Evolutionary conservation across 148 eudicot species (phyloP).

Genomic region (Cornus kousa): DNA sequence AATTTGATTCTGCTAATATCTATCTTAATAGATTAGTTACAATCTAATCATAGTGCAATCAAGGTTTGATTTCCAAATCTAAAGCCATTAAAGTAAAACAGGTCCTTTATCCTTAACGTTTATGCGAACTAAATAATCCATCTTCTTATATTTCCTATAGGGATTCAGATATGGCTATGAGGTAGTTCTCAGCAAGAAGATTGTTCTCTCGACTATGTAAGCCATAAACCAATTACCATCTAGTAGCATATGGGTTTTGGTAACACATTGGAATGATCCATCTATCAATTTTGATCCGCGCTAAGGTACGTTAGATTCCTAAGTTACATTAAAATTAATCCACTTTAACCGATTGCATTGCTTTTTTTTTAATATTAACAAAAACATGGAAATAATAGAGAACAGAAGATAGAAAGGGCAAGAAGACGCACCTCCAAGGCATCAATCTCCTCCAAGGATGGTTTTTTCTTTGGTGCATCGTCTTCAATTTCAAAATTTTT

Average conservation of each 20-base stretch:
- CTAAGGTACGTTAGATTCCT: not conserved
- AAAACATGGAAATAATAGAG: not conserved
- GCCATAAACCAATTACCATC: not conserved
- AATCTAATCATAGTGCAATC: not conserved
- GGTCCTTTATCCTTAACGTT: too few relatives aligned
- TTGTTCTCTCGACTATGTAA: not conserved
- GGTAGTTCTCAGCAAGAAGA: not conserved
- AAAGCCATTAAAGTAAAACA: too few relatives aligned
- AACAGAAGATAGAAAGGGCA: slow-evolving; percentile 2
- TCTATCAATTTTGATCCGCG: not conserved
- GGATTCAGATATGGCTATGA: not conserved
- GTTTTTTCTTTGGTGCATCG: slow-evolving; percentile 80
- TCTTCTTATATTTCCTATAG: not conserved
- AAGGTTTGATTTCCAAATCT: too few relatives aligned
- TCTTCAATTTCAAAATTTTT: slow-evolving; percentile 67
- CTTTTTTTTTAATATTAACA: not conserved
- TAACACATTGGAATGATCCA: slow-evolving; percentile 1
- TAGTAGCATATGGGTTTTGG: not conserved
- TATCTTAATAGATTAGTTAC: not conserved
- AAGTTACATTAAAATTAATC: not conserved
- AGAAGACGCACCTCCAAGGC: slow-evolving; percentile 76
- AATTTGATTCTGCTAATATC: not conserved
- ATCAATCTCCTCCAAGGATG: slow-evolving; percentile 94
- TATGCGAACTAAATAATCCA: too few relatives aligned
- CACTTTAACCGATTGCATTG: not conserved